Evolutionary conservation across 306 rosid genomes (phyloP).

Genomic region (Crataegus laevigata): DNA sequence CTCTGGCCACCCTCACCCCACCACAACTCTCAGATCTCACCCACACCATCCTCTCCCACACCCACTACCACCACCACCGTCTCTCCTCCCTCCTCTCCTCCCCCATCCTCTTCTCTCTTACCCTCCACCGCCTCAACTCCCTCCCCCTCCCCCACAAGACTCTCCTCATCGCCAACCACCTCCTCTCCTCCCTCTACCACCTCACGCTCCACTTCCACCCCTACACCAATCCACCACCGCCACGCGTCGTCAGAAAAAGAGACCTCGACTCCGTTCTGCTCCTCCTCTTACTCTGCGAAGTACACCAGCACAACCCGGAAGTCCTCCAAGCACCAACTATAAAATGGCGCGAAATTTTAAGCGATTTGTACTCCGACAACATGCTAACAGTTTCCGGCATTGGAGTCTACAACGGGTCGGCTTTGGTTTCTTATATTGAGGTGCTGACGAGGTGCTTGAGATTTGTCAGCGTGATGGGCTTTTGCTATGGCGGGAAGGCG

Average conservation of each 20-base stretch:
- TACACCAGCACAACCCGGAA: constrained; percentile 49
- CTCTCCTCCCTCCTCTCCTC: constrained; percentile 63
- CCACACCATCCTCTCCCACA: constrained; percentile 43
- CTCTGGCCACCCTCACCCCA: constrained; percentile 66
- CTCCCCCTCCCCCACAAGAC: constrained; percentile 62
- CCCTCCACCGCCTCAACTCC: constrained; percentile 60
- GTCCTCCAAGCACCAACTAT: constrained; percentile 32
- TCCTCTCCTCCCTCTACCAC: constrained; percentile 63
- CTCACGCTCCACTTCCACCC: constrained; percentile 44
- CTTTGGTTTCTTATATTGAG: constrained; percentile 52
- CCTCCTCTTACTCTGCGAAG: constrained; percentile 74
- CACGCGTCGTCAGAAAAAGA: constrained; percentile 29
- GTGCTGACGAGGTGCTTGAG: constrained; percentile 51
- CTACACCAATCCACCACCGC: neutral
- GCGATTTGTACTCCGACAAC: constrained; percentile 12
- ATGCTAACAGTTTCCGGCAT: constrained; percentile 38
- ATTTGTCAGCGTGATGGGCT: constrained; percentile 33
- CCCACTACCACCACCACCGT: constrained; percentile 49
- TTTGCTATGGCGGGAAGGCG: constrained; percentile 15
- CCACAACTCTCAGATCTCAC: constrained; percentile 56
- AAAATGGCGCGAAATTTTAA: constrained; percentile 46
- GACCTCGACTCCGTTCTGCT: constrained; percentile 62
- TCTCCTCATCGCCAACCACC: constrained; percentile 62
- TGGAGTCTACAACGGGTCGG: constrained; percentile 27
- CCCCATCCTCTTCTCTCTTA: constrained; percentile 54